A percentile compares a stretch with the other conserved stretches of the same genome.
Conservation (phyloP, 768 basidiomycete species). For the Termitomyces bulborhizus region DNA sequence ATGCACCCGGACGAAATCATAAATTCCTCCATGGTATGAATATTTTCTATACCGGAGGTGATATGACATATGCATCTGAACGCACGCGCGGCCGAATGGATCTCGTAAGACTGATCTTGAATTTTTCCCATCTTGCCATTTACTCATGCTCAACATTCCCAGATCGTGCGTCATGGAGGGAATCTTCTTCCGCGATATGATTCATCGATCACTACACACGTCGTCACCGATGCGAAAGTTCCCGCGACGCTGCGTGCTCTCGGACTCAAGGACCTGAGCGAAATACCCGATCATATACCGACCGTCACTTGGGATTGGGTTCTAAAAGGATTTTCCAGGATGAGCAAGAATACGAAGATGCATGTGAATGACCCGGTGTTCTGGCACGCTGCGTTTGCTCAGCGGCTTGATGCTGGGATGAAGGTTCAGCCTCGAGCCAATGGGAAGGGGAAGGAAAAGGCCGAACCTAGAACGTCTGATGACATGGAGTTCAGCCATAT, state of each 20-base stretch:
- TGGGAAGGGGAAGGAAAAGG: constrained; percentile 14
- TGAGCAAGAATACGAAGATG: constrained; percentile 22
- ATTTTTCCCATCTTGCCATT: background rate
- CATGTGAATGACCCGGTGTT: constrained; percentile 30
- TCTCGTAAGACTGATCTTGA: constrained; percentile 39
- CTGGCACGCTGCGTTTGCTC: constrained; percentile 39
- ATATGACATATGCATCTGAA: constrained; percentile 45
- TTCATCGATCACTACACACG: constrained; percentile 52
- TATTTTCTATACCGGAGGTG: constrained; percentile 56
- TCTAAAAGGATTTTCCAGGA: constrained; percentile 28
- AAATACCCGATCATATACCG: constrained; percentile 62
- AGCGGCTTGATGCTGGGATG: constrained; percentile 42
- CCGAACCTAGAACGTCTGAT: background rate
- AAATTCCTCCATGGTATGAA: constrained; percentile 45
- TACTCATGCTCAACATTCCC: background rate
- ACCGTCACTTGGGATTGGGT: constrained; percentile 65
- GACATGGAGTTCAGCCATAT: constrained; percentile 35
- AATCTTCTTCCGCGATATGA: constrained; percentile 56
- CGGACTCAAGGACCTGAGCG: constrained; percentile 40
- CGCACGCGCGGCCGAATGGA: constrained; percentile 54
- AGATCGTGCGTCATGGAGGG: constrained; percentile 66
- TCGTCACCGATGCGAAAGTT: constrained; percentile 44
- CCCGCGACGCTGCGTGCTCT: constrained; percentile 32
- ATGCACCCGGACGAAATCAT: constrained; percentile 5
- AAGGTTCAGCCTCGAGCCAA: constrained; percentile 15